Percentiles rank a stretch among this genome's conserved stretches.
Evolutionary conservation across 495 filamentous ascomycete species (phyloP).

Genomic region (Penicillium mononematosum): DNA sequence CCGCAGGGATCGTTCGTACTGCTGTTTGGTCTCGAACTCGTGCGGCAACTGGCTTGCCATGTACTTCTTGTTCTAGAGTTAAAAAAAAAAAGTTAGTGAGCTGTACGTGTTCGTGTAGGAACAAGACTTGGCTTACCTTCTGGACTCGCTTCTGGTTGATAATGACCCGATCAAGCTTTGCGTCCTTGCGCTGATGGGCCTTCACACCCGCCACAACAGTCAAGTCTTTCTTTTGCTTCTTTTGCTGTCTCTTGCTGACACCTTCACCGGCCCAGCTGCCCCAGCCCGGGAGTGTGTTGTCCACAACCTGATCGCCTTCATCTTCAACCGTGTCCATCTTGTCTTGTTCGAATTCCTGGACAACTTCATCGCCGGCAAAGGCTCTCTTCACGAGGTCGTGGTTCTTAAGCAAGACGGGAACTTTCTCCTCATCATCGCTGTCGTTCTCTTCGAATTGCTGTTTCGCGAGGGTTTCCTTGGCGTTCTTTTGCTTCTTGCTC

Average conservation of each 20-base stretch:
- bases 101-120: background rate
- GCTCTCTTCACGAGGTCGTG: conserved; percentile 79
- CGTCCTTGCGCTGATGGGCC: conserved; percentile 74
- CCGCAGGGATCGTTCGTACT: conserved; percentile 88
- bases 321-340: conserved; percentile 71
- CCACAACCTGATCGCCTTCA: conserved; percentile 81
- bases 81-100: conserved; percentile 28
- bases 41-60: conserved; percentile 78
- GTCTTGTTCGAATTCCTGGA: conserved; percentile 75
- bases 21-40: conserved; percentile 77
- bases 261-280: conserved; percentile 86
- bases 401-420: conserved; percentile 69
- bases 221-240: conserved; percentile 59
- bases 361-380: conserved; percentile 90
- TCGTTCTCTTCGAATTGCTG: conserved; percentile 34
- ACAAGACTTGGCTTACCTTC: conserved; percentile 60
- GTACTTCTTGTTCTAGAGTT: conserved; percentile 74
- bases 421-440: conserved; percentile 57
- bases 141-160: conserved; percentile 89
- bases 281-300: conserved; percentile 89
- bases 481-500: conserved; percentile 21
- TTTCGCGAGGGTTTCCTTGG: conserved; percentile 25
- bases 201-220: conserved; percentile 76
- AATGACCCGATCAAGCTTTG: conserved; percentile 77
- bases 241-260: conserved; percentile 63